Evolutionary conservation across 352 stramenopile genomes (phyloP).

Genomic region (Phytophthora kernoviae): DNA sequence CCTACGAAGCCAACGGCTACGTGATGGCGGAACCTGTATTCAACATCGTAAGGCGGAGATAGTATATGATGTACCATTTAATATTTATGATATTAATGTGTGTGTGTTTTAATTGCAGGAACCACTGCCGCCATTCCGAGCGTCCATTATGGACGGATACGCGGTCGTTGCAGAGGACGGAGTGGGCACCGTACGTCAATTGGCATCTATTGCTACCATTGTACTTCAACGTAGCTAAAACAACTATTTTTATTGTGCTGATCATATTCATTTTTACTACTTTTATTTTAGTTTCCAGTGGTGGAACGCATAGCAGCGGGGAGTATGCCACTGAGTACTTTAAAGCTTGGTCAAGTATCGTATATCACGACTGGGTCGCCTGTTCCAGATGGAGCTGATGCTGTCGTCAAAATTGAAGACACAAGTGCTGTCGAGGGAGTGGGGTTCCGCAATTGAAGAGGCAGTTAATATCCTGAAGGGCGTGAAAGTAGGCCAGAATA

Average conservation of each 20-base stretch:
- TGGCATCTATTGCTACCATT: no score
- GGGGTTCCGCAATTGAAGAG: constrained; percentile 34
- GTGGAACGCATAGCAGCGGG: constrained; percentile 74
- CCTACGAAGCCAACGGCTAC: constrained; percentile 45
- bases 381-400: constrained; percentile 90
- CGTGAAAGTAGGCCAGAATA: constrained; percentile 64
- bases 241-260: constrained; percentile 1
- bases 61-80: neutral
- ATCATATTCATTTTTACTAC: neutral
- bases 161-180: constrained; percentile 90
- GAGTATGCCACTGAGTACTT: constrained; percentile 39
- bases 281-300: constrained; percentile 60
- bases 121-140: constrained; percentile 94
- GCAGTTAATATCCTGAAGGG: constrained; percentile 69
- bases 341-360: constrained; percentile 57
- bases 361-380: constrained; percentile 97
- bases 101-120: constrained; percentile 40
- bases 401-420: constrained; percentile 96
- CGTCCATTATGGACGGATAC: constrained; percentile 99
- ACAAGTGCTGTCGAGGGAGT: constrained; percentile 60
- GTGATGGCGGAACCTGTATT: constrained; percentile 60
- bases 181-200: constrained; percentile 52
- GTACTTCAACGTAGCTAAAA: neutral
- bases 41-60: constrained; percentile 29
- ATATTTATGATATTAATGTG: neutral